Conservation (phyloP, 2,329 filamentous ascomycete species). For the Leptographium lundbergii region DNA sequence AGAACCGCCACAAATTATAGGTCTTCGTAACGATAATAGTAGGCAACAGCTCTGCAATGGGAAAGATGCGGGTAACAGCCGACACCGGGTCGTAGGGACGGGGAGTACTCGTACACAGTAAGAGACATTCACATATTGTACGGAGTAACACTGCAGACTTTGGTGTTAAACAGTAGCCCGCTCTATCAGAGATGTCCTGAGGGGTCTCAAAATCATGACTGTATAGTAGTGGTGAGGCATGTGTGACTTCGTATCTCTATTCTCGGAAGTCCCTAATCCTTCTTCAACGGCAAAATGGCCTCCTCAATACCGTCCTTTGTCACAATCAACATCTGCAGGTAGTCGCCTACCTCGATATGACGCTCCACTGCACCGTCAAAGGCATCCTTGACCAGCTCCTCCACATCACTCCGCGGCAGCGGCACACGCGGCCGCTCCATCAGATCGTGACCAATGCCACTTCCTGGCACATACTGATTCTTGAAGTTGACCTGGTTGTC, state of each 20-base stretch:
- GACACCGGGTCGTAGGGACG: too few relatives aligned
- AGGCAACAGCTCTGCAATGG: background rate
- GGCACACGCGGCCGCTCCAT: conserved; percentile 58
- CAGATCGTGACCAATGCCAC: conserved; percentile 70
- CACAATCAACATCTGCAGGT: conserved; percentile 88
- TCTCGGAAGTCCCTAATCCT: conserved; percentile 47
- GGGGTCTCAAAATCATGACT: background rate
- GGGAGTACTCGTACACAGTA: too few relatives aligned
- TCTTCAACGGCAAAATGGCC: conserved; percentile 73
- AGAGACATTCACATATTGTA: too few relatives aligned
- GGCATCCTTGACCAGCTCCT: conserved; percentile 86
- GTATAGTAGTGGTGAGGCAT: background rate
- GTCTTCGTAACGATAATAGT: background rate
- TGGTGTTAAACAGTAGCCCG: background rate
- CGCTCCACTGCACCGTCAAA: conserved; percentile 97
- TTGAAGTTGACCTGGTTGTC: conserved; percentile 99
- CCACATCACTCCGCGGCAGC: conserved; percentile 59
- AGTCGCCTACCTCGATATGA: conserved; percentile 97
- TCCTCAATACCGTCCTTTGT: conserved; percentile 83
- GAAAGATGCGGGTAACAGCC: background rate
- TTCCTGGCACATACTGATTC: conserved; percentile 89
- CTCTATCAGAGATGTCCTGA: background rate
- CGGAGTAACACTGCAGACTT: background rate
- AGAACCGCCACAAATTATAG: background rate
- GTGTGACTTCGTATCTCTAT: background rate